Evolutionary conservation across 371 early-diverging fungal genomes (phyloP).

Genomic region (Syncephalastrum contaminatum): DNA sequence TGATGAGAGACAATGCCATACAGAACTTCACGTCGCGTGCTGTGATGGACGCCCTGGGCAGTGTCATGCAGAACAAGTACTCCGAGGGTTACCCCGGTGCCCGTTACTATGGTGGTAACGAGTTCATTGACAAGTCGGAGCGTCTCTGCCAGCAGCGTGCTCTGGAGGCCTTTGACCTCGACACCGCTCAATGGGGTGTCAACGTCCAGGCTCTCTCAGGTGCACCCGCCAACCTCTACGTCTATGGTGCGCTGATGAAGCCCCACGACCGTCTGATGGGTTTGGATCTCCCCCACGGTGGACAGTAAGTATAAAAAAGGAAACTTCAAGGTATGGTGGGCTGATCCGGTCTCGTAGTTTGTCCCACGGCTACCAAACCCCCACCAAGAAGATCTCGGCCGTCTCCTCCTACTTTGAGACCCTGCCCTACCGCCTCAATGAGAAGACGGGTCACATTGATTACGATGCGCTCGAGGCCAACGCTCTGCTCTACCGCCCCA

Average conservation of each 20-base stretch:
- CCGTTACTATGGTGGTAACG: slow-evolving; percentile 99
- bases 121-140: slow-evolving; percentile 97
- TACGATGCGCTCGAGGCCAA: slow-evolving; percentile 88
- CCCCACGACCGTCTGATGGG: slow-evolving; percentile 99
- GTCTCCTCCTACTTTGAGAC: slow-evolving; percentile 98
- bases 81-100: slow-evolving; percentile 99
- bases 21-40: slow-evolving; percentile 98
- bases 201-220: slow-evolving; percentile 98
- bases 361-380: slow-evolving; percentile 99
- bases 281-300: slow-evolving; percentile 98
- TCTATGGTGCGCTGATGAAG: slow-evolving; percentile 94
- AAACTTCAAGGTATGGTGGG: too few relatives aligned
- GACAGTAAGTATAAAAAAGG: slow-evolving; percentile 75
- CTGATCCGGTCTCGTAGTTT: slow-evolving; percentile 53
- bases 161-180: slow-evolving; percentile 88
- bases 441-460: slow-evolving; percentile 92
- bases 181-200: slow-evolving; percentile 95
- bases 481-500: slow-evolving; percentile 92
- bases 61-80: slow-evolving; percentile 99
- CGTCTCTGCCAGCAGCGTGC: slow-evolving; percentile 95
- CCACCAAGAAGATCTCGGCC: slow-evolving; percentile 96
- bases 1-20: background rate
- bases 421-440: slow-evolving; percentile 94
- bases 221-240: slow-evolving; percentile 97
- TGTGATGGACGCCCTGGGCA: slow-evolving; percentile 97